Evolutionary conservation across 108 stramenopile species (phyloP).

Genomic region (Nitzschia putrida): DNA sequence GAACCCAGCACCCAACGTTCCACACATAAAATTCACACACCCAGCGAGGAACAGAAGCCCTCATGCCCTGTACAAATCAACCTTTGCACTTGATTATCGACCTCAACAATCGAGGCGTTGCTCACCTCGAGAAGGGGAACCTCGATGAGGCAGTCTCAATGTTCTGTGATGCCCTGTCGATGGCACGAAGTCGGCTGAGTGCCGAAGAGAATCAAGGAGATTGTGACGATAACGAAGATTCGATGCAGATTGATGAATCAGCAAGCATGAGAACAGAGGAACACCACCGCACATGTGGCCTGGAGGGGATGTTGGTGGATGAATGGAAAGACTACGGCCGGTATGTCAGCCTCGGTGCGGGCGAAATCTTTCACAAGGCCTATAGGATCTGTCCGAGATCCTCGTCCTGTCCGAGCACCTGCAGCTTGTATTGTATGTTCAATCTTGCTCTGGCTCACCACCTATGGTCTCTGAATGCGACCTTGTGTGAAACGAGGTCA

Average conservation of each 20-base stretch:
- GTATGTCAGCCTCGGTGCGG: not conserved
- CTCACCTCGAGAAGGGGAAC: not conserved
- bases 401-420: not conserved
- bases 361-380: constrained; percentile 1
- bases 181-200: not conserved
- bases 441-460: not conserved
- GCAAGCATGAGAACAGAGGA: too few relatives aligned
- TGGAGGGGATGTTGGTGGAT: too few relatives aligned
- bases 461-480: not conserved
- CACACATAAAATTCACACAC: too few relatives aligned
- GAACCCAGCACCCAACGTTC: too few relatives aligned
- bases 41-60: too few relatives aligned
- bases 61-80: not conserved
- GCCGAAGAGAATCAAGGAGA: too few relatives aligned
- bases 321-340: too few relatives aligned
- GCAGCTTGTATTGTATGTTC: not conserved
- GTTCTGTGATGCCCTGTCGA: not conserved
- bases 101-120: constrained; percentile 5
- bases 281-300: too few relatives aligned
- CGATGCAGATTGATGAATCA: too few relatives aligned
- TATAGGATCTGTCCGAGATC: not conserved
- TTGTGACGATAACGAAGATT: too few relatives aligned
- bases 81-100: not conserved
- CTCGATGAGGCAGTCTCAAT: not conserved
- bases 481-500: not conserved